These are phyloP conservation scores for Nannochloropsis oceanica DNA, from an alignment of 108 stramenopile genomes.

Conservation along the genomic window DNA sequence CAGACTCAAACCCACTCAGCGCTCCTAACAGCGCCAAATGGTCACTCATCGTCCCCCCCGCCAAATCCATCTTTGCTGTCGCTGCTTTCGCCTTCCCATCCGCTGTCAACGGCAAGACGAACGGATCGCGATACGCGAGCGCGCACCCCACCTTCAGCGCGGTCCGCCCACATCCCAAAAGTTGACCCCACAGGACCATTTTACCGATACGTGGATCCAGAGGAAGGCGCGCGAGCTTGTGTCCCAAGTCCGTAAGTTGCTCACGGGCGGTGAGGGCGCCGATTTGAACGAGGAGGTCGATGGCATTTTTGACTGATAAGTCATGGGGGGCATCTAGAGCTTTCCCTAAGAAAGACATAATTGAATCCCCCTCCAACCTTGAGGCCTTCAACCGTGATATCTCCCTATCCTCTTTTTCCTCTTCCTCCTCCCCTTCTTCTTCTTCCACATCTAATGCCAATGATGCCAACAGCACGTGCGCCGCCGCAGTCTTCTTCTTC, in stretches of 20 bases:
- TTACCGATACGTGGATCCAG: conserved; percentile 45
- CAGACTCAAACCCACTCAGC: conserved; percentile 6
- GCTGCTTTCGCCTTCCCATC: conserved; percentile 19
- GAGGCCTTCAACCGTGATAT: neutral
- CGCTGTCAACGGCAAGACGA: conserved; percentile 28
- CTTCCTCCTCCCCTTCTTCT: neutral
- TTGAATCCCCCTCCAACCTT: neutral
- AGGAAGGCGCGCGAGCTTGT: conserved; percentile 35
- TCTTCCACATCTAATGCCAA: neutral
- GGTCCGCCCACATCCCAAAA: conserved; percentile 36
- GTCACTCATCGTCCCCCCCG: conserved; percentile 31
- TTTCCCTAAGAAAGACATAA: neutral
- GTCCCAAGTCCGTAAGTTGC: conserved; percentile 40
- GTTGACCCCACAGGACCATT: conserved; percentile 38
- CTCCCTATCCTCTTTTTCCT: neutral
- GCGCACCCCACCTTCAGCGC: conserved; percentile 18
- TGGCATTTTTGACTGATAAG: conserved; percentile 13
- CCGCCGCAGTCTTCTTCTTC: neutral
- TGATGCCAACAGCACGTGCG: neutral
- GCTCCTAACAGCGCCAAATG: conserved; percentile 38
- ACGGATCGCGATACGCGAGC: conserved; percentile 36
- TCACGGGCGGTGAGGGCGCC: conserved; percentile 30
- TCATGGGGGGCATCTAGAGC: conserved; percentile 2
- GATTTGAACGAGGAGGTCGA: conserved; percentile 22
- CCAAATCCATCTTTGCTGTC: conserved; percentile 18